Evolutionary conservation across 2,329 filamentous ascomycete species (phyloP).

Genomic region (Cladobotryum mycophilum): DNA sequence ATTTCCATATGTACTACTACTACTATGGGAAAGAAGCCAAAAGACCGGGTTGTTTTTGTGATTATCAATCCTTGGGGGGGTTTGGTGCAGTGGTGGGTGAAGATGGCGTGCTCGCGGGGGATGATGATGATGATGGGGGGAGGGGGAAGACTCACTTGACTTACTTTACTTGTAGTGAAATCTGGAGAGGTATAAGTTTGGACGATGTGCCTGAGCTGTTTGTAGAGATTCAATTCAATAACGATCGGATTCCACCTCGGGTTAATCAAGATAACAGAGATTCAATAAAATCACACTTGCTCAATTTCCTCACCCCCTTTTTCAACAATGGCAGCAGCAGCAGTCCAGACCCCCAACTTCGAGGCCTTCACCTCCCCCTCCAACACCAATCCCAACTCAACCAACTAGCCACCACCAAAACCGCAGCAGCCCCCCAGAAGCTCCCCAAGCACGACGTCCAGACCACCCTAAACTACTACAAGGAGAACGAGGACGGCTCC

Average conservation of each 20-base stretch:
- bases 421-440: background rate
- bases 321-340: constrained; percentile 20
- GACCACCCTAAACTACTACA: constrained; percentile 33
- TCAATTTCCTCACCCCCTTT: too few relatives aligned
- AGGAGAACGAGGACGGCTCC: constrained; percentile 36
- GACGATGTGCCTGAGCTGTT: too few relatives aligned
- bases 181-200: too few relatives aligned
- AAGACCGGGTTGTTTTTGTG: background rate
- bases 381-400: constrained; percentile 8
- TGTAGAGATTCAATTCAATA: too few relatives aligned
- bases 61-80: constrained; percentile 18
- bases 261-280: too few relatives aligned
- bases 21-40: background rate
- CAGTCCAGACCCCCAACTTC: constrained; percentile 14
- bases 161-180: too few relatives aligned
- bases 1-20: background rate
- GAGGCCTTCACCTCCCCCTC: constrained; percentile 8
- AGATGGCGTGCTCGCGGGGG: constrained; percentile 21
- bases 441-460: constrained; percentile 23
- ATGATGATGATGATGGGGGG: background rate
- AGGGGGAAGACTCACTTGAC: too few relatives aligned
- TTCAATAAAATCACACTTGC: too few relatives aligned
- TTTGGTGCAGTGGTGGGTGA: constrained; percentile 7
- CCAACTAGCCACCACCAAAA: background rate
- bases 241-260: too few relatives aligned